Percentiles rank a stretch among this genome's conserved stretches.
phyloP scores from a whole-genome alignment of 305 asterid genomes.

The Fraxinus dipetala region DNA sequence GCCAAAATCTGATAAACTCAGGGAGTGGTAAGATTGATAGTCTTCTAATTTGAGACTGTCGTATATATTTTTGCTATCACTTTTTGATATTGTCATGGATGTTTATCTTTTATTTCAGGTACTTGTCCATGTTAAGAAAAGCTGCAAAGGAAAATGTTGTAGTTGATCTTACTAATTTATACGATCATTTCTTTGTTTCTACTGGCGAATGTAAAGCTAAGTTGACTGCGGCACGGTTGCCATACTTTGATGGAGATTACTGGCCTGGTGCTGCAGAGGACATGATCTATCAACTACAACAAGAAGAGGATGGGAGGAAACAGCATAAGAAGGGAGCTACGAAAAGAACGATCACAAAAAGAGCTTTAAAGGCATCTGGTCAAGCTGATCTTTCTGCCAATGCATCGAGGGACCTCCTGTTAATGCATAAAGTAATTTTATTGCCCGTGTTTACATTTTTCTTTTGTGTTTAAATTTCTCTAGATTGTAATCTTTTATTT shows the following conservation, averaged over 20 bases:
- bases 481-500: background rate
- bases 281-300: constrained; percentile 80
- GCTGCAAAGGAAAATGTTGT: constrained; percentile 85
- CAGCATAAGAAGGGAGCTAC: constrained; percentile 69
- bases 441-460: background rate
- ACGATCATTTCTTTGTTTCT: constrained; percentile 83
- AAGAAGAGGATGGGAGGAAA: constrained; percentile 92
- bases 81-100: constrained; percentile 19
- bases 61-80: constrained; percentile 14
- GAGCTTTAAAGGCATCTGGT: constrained; percentile 90
- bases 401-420: constrained; percentile 81
- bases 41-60: constrained; percentile 4
- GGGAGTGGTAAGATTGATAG: constrained; percentile 74
- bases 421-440: constrained; percentile 83
- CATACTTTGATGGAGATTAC: constrained; percentile 98
- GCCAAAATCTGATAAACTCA: constrained; percentile 95
- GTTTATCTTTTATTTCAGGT: constrained; percentile 59
- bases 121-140: constrained; percentile 89
- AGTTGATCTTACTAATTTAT: constrained; percentile 79
- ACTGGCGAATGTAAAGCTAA: constrained; percentile 86
- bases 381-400: constrained; percentile 86
- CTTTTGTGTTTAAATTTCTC: constrained; percentile 6
- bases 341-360: constrained; percentile 72
- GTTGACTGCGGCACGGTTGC: constrained; percentile 93
- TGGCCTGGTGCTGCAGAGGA: constrained; percentile 99